Base-by-base conservation (phyloP, 495 filamentous ascomycete genomes). In the Aspergillus steynii region DNA sequence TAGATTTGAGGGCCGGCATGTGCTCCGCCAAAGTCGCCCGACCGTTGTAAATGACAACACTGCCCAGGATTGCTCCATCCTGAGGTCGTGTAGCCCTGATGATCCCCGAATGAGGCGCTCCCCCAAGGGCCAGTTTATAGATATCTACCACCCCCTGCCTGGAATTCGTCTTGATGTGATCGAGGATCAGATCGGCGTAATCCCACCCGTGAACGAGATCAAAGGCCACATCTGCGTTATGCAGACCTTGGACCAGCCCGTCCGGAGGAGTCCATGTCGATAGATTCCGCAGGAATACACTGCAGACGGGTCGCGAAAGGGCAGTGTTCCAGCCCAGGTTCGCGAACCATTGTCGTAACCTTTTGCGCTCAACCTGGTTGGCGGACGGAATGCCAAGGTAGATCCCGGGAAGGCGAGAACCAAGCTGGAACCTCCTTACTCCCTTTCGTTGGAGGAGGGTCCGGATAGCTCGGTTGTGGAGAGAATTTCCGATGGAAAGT, bases 201-300 rank as follows among this genome's bases (percentile, higher is more conserved):
- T 92, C 88, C 71, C 82, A 83, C 15, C 92, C 92, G 67, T 91
- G 89, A 31, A 96, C 88, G 25, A 96, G 82, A 63, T 96, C 92
- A 57, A 78, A 81, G 20, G 61, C 62, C 20, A 79, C 72, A 5
- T 84, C 85, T 2, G 89, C 86, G 50, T 84, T 83, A 62, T 90
- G 85, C 50, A 95, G 78, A 57, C 83, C 88, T 62, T 86, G 83
- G 0, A 88, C 79, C 50, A 96, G 80, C 3, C 88, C 88, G 28
- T 92, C 86, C 3, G 91, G 90, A 9, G 91, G 83, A 9, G 77
- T 73, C 92, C 92, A 96, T 9, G 80, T 79, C n/a, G 75, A 66
- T 45, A 96, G 74, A 57, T 91, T 88, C 55, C 82, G 82, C 52
- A 88, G 78, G 0, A 87, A 76, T 65, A 89, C 85, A 61, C 84